Evolutionary conservation across 768 basidiomycete genomes (phyloP).

Genomic region (Polyporus arcularius): DNA sequence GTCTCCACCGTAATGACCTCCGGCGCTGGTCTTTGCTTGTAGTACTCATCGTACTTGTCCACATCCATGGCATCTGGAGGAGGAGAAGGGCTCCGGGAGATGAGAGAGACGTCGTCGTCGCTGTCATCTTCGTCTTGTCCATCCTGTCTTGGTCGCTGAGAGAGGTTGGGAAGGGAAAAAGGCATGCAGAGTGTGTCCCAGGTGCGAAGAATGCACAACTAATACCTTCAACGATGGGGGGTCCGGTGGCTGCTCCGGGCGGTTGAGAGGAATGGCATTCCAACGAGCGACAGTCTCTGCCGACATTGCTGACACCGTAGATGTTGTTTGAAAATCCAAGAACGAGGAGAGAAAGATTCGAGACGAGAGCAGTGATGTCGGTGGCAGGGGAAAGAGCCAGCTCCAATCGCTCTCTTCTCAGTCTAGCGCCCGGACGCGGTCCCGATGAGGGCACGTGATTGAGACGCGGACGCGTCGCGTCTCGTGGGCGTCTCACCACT

Average conservation of each 20-base stretch:
- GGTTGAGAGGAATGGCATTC: constrained; percentile 64
- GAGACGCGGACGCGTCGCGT: constrained; percentile 16
- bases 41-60: constrained; percentile 68
- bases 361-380: background rate
- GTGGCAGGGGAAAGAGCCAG: background rate
- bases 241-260: constrained; percentile 28
- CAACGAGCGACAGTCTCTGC: constrained; percentile 64
- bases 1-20: constrained; percentile 83
- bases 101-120: constrained; percentile 71
- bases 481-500: background rate
- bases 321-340: background rate
- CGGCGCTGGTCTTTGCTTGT: constrained; percentile 44
- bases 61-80: constrained; percentile 52
- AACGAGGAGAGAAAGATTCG: background rate
- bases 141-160: constrained; percentile 62
- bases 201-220: constrained; percentile 48
- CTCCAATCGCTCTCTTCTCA: no score
- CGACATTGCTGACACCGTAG: constrained; percentile 49
- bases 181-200: constrained; percentile 51
- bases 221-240: constrained; percentile 65
- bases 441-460: constrained; percentile 3
- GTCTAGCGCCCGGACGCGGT: background rate
- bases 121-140: constrained; percentile 46
- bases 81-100: constrained; percentile 81
- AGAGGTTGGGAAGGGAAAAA: constrained; percentile 45